Evolutionary conservation across 805 yeast genomes (phyloP).

Genomic region (Wickerhamiella shivajii): DNA sequence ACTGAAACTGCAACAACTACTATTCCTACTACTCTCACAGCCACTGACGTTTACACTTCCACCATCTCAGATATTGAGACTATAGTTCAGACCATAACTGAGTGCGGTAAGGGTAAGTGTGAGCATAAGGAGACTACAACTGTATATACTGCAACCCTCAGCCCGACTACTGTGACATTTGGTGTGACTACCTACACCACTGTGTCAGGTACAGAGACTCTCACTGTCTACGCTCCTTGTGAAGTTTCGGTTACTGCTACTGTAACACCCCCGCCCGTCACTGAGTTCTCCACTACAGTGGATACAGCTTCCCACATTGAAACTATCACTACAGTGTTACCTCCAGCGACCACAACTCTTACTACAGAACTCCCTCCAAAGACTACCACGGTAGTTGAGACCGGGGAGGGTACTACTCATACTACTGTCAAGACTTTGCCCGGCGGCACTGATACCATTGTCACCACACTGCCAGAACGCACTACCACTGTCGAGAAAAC

Average conservation of each 20-base stretch:
- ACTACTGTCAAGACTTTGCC: slow-evolving; percentile 4
- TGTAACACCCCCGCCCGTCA: slow-evolving; percentile 4
- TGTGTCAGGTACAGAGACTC: slow-evolving; percentile 3
- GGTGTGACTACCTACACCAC: slow-evolving; percentile 4
- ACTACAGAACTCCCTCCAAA: slow-evolving; percentile 3
- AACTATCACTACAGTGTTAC: slow-evolving; percentile 4
- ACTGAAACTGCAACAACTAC: slow-evolving; percentile 8
- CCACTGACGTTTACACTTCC: slow-evolving; percentile 5
- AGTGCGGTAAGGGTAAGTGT: slow-evolving; percentile 1
- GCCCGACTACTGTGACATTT: slow-evolving; percentile 8
- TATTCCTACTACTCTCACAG: slow-evolving; percentile 4
- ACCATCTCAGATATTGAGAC: neutral
- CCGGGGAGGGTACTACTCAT: slow-evolving; percentile 8
- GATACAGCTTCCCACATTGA: slow-evolving; percentile 7
- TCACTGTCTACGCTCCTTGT: slow-evolving; percentile 7
- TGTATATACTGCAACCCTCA: slow-evolving; percentile 4
- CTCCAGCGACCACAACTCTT: slow-evolving; percentile 2
- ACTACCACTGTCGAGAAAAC: slow-evolving; percentile 1
- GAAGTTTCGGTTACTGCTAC: slow-evolving; percentile 7
- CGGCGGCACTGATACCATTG: slow-evolving; percentile 5
- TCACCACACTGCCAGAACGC: slow-evolving; percentile 2
- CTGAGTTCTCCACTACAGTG: neutral
- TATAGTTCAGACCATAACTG: slow-evolving; percentile 8
- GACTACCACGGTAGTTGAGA: slow-evolving; percentile 5
- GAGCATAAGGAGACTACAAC: slow-evolving; percentile 2